phyloP scores from a whole-genome alignment of 2,329 filamentous ascomycete genomes.

The Ceratocystis papillata region DNA sequence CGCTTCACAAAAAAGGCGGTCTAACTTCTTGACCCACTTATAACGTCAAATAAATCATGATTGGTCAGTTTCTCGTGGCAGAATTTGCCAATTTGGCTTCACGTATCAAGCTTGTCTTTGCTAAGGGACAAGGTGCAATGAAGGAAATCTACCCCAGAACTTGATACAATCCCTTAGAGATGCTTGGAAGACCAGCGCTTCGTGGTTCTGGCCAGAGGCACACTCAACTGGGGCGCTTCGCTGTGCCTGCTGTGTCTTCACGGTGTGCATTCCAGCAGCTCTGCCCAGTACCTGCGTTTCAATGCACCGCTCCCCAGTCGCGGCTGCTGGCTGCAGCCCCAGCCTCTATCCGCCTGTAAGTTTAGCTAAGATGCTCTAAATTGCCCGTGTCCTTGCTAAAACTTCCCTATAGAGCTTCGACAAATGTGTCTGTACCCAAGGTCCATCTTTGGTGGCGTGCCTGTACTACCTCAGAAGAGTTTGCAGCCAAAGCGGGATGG shows the following conservation, averaged over 20 bases:
- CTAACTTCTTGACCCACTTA: constrained; percentile 12
- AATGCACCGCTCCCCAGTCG: background rate
- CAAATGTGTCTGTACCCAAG: background rate
- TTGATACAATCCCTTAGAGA: background rate
- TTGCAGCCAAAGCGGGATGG: constrained; percentile 17
- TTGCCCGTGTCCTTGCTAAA: background rate
- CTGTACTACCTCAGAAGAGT: constrained; percentile 21
- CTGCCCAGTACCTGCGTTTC: background rate
- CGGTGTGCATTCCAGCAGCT: constrained; percentile 1
- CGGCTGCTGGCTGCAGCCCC: background rate
- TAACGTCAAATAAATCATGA: background rate
- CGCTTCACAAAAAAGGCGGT: constrained; percentile 18
- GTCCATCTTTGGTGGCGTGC: constrained; percentile 22
- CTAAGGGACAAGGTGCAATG: background rate
- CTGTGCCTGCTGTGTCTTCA: background rate
- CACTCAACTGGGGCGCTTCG: background rate
- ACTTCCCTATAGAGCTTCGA: constrained; percentile 14
- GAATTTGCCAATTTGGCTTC: constrained; percentile 8
- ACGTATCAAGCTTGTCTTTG: background rate
- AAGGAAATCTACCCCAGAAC: background rate
- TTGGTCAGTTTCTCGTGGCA: background rate
- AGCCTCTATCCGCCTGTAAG: constrained; percentile 17
- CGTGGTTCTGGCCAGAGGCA: constrained; percentile 4
- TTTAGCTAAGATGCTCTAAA: background rate
- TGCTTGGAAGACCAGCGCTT: constrained; percentile 19